Evolutionary conservation across 768 basidiomycete species (phyloP), one percentile per base, ranked within the genome.

Genomic region (Rhizopogon salebrosus): DNA sequence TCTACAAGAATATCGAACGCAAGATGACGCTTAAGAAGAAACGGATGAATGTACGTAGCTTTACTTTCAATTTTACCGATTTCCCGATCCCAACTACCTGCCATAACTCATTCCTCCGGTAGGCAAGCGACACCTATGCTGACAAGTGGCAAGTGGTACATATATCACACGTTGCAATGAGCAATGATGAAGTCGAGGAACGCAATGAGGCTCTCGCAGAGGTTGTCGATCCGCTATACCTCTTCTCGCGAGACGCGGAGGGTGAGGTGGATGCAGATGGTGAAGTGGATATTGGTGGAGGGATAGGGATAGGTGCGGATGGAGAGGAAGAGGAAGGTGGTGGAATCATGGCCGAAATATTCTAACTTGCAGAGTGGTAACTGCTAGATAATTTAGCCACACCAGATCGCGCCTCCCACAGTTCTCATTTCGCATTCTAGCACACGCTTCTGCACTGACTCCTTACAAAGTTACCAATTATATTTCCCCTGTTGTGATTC

Each of bases 21-120:
- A 92, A 92, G 70, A 92, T 92, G 84, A 75, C 81, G 22, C 73
- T 93, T 38, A 92, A 92, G 70, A 92, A 91, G 74, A 90, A 84
- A 67, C 82, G 91, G 7, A 80, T 80, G 16, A 88, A 89, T 64
- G 90, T 91, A 56, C 66, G 80, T 74, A 16, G 40, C 20, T 35
- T 45, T 8, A 3, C n/a, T 53, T 9, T 2, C n/a, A 14, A 34
- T 13, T 24, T n/a, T 10, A 13, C 4, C 4, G 7, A 10, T 42
- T 22, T 51, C n/a, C 27, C 10, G 7, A 43, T 43, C 29, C 22
- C 18, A 16, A 48, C 35, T 51, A 10, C 41, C 54, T 16, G 23
- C 20, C 37, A 29, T 52, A 18, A 43, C 46, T 54, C 13, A 54
- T 41, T 13, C 20, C 16, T 38, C 35, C 20, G 24, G 10, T 62